These are phyloP conservation scores for Aspergillus ustus DNA, from an alignment of 2,329 filamentous ascomycete genomes.

Conservation along the genomic window DNA sequence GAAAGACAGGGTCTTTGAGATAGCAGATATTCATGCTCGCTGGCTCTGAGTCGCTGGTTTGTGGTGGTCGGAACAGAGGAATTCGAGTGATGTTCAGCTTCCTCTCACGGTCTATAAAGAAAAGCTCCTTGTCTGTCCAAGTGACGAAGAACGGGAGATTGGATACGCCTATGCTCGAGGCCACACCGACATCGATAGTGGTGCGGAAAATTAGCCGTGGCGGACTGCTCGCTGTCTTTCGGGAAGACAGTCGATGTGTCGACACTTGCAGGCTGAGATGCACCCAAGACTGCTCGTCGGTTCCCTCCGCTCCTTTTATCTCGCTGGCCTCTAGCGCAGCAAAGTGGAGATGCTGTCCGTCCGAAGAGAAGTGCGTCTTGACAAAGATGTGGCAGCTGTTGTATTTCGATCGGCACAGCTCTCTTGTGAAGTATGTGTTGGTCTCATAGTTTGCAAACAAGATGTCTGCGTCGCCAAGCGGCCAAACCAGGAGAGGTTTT, in stretches of 20 bases:
- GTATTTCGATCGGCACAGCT: not conserved
- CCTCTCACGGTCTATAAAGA: not conserved
- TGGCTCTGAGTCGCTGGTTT: not conserved
- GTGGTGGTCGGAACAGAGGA: not conserved
- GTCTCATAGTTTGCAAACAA: slow-evolving; percentile 8
- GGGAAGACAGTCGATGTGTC: slow-evolving; percentile 10
- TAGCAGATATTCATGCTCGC: not conserved
- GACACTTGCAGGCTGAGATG: slow-evolving; percentile 3
- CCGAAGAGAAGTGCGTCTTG: slow-evolving; percentile 2
- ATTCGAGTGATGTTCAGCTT: not conserved
- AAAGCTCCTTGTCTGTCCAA: slow-evolving; percentile 9
- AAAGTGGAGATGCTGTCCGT: slow-evolving; percentile 10
- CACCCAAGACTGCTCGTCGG: not conserved
- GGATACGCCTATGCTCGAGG: not conserved
- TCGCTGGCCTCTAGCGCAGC: slow-evolving; percentile 5
- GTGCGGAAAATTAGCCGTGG: slow-evolving; percentile 3
- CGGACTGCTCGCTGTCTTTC: slow-evolving; percentile 8
- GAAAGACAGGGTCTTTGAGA: not conserved
- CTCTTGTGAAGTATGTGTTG: slow-evolving; percentile 9
- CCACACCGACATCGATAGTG: slow-evolving; percentile 2
- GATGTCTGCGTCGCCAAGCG: not conserved
- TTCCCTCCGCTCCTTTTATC: not conserved
- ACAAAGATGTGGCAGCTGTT: slow-evolving; percentile 8
- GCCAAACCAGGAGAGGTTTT: slow-evolving; percentile 8
- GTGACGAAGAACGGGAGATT: slow-evolving; percentile 9